Base-by-base conservation (phyloP, 2,329 filamentous ascomycete species). In the Spiromastix sp. region DNA sequence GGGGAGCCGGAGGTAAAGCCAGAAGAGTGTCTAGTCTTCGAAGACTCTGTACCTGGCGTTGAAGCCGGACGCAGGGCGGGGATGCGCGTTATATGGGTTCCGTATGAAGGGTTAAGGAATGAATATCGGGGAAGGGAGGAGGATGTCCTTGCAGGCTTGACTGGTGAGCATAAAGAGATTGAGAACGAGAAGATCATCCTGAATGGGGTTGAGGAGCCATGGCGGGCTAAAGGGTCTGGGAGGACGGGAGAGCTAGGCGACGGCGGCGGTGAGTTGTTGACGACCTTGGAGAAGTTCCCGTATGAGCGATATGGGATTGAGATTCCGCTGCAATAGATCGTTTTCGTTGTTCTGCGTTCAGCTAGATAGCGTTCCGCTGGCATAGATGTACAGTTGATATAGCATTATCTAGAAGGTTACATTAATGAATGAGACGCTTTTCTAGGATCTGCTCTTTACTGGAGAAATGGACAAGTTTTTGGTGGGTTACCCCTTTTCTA, bases 1-100 rank as follows among this genome's bases (percentile, higher is more conserved):
- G 77, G 81, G 34, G 64, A 70, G 44, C 64, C 72, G 40, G 67
- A 70, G 35, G 79, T 98, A 43, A 68, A 55, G 36, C 85, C 86
- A 0, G 81, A 83, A 46, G 89, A 96, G 60, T 96, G 91, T 55
- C 68, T 98, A 11, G 91, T 96, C 0, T 96, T 98, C 50, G 91
- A 98, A 62, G 91, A 98, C 59, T 85, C 81, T 30, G 87, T 96
- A 2, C 85, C 86, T 0, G 91, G 91, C 3, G 85, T 95, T 2
- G 91, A 98, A 62, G 77, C 85, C 2, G 91, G 86, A 4, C 70
- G 91, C 35, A 75, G 91, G 45, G 91, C 91, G 0, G 89, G 89
- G 0, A 96, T 96, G 89, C 77, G 89, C 46, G 86, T 93, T 9
- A 70, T 94, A 1, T 98, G 91, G 91, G 81, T 77, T 48, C 91